phyloP scores from a whole-genome alignment of 2,329 filamentous ascomycete genomes.

The Penicillium sp. region DNA sequence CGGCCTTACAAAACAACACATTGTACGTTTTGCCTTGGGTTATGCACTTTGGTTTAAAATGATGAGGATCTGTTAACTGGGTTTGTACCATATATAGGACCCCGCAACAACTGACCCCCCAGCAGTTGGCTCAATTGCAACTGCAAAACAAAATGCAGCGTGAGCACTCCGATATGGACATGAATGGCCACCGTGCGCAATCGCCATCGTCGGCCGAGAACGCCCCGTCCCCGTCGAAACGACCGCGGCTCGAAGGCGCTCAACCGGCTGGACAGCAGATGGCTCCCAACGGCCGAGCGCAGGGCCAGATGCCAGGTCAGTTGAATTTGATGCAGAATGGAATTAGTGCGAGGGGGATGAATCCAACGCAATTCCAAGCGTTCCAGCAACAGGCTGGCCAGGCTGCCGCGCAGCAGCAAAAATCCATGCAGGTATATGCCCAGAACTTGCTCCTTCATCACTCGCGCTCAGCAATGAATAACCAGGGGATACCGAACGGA shows the following conservation, averaged over 20 bases:
- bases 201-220: constrained; percentile 83
- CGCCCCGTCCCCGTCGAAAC: constrained; percentile 87
- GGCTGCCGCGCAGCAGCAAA: constrained; percentile 60
- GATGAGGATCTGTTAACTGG: constrained; percentile 2
- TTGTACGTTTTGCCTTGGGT: constrained; percentile 31
- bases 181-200: constrained; percentile 72
- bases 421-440: constrained; percentile 83
- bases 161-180: constrained; percentile 82
- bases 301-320: constrained; percentile 67
- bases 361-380: constrained; percentile 68
- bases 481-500: constrained; percentile 73
- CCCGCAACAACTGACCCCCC: too few species aligned
- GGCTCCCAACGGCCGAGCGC: constrained; percentile 69
- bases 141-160: constrained; percentile 68
- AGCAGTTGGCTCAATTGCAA: constrained; percentile 67
- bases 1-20: constrained; percentile 70
- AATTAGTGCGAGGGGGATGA: constrained; percentile 71
- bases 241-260: constrained; percentile 72
- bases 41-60: not conserved
- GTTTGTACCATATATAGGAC: constrained; percentile 37
- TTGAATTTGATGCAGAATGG: constrained; percentile 57
- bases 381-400: constrained; percentile 55
- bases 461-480: constrained; percentile 69
- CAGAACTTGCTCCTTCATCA: constrained; percentile 80
- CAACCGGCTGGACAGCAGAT: constrained; percentile 73